Percentiles rank a stretch among this genome's conserved stretches.
Conservation (phyloP, 108 stramenopile genomes). For the Fragilaria radians region DNA sequence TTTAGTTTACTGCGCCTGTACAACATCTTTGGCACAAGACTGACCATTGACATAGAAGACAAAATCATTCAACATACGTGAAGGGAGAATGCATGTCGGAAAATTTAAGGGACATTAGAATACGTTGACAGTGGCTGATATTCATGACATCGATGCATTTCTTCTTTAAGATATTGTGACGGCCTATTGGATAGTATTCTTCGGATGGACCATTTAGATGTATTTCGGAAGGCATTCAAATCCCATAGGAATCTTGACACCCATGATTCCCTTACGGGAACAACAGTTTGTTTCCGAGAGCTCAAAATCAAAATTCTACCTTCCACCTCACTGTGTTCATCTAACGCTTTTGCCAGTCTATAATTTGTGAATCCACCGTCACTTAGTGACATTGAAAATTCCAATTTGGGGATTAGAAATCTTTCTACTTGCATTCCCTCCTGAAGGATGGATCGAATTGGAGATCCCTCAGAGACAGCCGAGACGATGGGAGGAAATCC, state of each 20-base stretch:
- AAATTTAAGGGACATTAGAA: no score
- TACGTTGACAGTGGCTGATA: no score
- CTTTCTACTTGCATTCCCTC: background rate
- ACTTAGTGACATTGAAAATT: background rate
- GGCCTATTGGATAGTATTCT: conserved; percentile 12
- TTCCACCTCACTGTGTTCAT: background rate
- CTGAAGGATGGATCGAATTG: background rate
- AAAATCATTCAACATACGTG: no score
- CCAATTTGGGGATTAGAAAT: background rate
- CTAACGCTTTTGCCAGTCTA: background rate
- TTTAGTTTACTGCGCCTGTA: no score
- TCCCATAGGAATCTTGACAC: background rate
- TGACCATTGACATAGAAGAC: no score
- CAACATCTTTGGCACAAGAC: no score
- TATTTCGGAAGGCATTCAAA: conserved; percentile 4
- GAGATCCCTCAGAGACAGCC: background rate
- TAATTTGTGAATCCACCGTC: background rate
- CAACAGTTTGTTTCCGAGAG: background rate
- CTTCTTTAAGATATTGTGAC: conserved; percentile 4
- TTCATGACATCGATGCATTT: background rate
- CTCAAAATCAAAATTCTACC: background rate
- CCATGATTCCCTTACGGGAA: background rate
- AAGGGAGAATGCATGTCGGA: no score
- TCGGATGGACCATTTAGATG: conserved; percentile 9
- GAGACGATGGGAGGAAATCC: background rate